These are phyloP conservation scores for Persicaria maculosa DNA, from an alignment of 148 eudicot genomes.

Conservation along the genomic window DNA sequence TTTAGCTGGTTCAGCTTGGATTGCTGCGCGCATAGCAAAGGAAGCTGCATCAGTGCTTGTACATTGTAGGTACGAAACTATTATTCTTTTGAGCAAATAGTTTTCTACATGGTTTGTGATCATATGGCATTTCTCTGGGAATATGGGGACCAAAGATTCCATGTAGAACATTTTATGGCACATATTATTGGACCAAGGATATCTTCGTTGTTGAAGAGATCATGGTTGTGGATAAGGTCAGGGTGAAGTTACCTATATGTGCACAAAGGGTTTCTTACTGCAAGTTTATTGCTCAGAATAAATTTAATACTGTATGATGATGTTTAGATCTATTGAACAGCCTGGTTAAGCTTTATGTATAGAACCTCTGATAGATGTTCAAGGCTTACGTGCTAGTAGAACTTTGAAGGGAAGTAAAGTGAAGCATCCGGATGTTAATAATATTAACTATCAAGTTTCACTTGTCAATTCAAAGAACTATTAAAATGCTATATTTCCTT, in stretches of 20 bases:
- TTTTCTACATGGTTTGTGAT: conserved; percentile 1
- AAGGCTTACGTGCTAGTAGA: neutral
- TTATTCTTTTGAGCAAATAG: neutral
- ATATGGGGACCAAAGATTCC: neutral
- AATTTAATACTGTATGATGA: neutral
- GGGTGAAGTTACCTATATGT: neutral
- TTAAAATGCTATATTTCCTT: neutral
- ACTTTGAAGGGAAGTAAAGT: neutral
- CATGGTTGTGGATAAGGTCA: neutral
- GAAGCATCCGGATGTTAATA: neutral
- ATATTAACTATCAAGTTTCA: neutral
- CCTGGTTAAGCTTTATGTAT: neutral
- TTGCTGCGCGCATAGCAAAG: conserved; percentile 88
- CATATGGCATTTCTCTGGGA: neutral
- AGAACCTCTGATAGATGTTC: neutral
- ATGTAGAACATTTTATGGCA: neutral
- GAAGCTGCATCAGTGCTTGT: conserved; percentile 98
- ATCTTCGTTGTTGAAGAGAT: neutral
- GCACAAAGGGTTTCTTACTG: conserved; percentile 1
- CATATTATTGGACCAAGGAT: neutral
- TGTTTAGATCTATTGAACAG: neutral
- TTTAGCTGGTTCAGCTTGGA: conserved; percentile 98
- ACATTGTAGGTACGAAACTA: conserved; percentile 75
- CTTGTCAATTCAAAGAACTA: neutral
- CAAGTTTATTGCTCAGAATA: neutral